Evolutionary conservation across 1,284 basidiomycete species (phyloP), one percentile per base, ranked within the genome.

Genomic region (Cryptococcus floricola): DNA sequence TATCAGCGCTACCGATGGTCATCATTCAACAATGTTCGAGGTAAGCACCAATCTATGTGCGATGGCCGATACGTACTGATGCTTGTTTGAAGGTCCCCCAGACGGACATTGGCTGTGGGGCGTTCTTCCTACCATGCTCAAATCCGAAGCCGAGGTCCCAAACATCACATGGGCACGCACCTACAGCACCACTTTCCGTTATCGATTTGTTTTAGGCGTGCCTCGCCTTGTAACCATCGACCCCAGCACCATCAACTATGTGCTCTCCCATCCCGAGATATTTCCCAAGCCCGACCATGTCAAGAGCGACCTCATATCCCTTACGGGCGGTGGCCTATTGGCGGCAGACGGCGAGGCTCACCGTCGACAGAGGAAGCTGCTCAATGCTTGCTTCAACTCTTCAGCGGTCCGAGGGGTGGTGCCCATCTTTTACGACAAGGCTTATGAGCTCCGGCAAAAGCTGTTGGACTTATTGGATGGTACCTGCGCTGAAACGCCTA

Each of bases 211-310:
- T 7, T 47, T 56, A 3, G 59, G 67, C 14, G 34, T 54, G 4
- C 58, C 54, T 8, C 75, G 84, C 16, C 75, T 88, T 50, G 77
- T 84, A 73, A 83, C 83, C 18, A 81, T 80, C 45, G 86, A 87
- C 70, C 81, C 82, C 0, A 73, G 78, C 25, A 84, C 85, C 0
- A 71, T 87, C 27, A 78, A 80, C 3, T 80, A 87, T 58, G 82
- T 88, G 52, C 79, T 87, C 50, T 77, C 77, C 19, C 79, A 81
- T 55, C 79, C 82, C 2, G 84, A 87, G 65, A 79, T 82, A 38
- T 87, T 84, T 66, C 84, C 84, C 16, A 88, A 87, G 69, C 84
- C 86, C 0, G 80, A 82, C 46, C 83, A 84, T 56, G 79, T 86
- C 2, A 75, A 82, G 28, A 81, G 84, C 47, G 79, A 77, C 50